Conservation (phyloP, 2,329 filamentous ascomycete species). For the Didymella exigua region DNA sequence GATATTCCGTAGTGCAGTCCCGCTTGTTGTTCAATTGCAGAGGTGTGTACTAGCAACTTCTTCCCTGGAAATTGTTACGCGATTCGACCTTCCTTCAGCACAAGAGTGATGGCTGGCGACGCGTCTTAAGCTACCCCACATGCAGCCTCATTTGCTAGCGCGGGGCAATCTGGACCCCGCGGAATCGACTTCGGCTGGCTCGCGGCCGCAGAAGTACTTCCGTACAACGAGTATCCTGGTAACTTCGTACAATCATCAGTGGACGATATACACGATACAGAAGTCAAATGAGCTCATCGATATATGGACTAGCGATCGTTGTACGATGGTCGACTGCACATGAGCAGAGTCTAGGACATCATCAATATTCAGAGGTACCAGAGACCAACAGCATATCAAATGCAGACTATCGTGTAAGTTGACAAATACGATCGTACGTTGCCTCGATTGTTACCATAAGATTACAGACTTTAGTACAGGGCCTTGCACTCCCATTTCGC, state of each 20-base stretch:
- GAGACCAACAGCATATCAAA: not conserved
- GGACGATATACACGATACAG: not conserved
- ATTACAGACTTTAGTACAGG: slow-evolving; percentile 15
- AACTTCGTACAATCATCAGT: slow-evolving; percentile 4
- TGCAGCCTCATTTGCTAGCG: slow-evolving; percentile 23
- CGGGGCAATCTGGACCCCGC: slow-evolving; percentile 18
- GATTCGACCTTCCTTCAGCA: slow-evolving; percentile 11
- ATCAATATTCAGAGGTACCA: not conserved
- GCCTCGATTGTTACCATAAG: too few relatives aligned
- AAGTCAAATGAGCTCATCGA: not conserved
- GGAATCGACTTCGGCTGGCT: slow-evolving; percentile 5
- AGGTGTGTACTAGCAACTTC: not conserved
- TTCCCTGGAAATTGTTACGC: slow-evolving; percentile 6
- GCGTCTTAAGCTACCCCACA: slow-evolving; percentile 24
- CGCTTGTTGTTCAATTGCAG: not conserved
- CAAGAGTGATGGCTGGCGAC: slow-evolving; percentile 6
- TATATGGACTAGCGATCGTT: not conserved
- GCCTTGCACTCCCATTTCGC: slow-evolving; percentile 38
- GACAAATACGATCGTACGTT: too few relatives aligned
- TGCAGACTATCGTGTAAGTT: not conserved
- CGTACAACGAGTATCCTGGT: not conserved
- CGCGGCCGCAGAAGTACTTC: slow-evolving; percentile 8
- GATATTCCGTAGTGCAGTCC: not conserved
- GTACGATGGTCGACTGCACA: not conserved
- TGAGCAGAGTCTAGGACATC: not conserved